phyloP scores from a whole-genome alignment of 163 green algal species.

The Picocystis sp. region DNA sequence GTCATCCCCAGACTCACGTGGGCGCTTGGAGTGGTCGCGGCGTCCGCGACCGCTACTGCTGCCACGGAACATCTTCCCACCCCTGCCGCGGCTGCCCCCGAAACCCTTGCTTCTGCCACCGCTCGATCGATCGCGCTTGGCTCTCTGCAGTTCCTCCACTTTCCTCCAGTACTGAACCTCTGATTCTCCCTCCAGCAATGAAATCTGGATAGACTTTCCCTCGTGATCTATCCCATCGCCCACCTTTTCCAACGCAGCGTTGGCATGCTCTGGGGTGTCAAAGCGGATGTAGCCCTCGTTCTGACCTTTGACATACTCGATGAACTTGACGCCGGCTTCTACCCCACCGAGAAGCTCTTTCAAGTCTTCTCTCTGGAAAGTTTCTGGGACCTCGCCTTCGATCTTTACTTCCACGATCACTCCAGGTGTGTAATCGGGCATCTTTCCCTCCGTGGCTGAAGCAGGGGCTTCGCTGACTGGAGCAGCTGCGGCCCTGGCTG shows the following conservation, averaged over 20 bases:
- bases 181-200: constrained; percentile 36
- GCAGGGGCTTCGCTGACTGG: too few relatives aligned
- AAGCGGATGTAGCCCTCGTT: constrained; percentile 39
- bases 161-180: constrained; percentile 38
- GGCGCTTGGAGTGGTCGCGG: too few relatives aligned
- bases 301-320: constrained; percentile 16
- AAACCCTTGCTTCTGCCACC: too few relatives aligned
- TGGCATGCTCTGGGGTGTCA: constrained; percentile 16
- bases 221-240: constrained; percentile 12
- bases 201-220: constrained; percentile 23
- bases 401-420: constrained; percentile 18
- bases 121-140: too few relatives aligned
- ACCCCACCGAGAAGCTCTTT: constrained; percentile 6
- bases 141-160: constrained; percentile 9
- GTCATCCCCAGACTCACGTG: too few relatives aligned
- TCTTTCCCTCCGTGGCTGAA: too few relatives aligned
- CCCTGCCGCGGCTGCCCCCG: too few relatives aligned
- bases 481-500: neutral
- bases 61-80: too few relatives aligned
- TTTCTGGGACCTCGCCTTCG: constrained; percentile 5
- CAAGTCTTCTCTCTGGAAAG: constrained; percentile 11
- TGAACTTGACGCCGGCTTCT: constrained; percentile 8
- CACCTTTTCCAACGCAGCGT: constrained; percentile 11
- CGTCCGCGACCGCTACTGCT: too few relatives aligned
- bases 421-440: constrained; percentile 5